Evolutionary conservation across 352 stramenopile genomes (phyloP), one percentile per base, ranked within the genome.

Genomic region (Phytophthora megakarya): DNA sequence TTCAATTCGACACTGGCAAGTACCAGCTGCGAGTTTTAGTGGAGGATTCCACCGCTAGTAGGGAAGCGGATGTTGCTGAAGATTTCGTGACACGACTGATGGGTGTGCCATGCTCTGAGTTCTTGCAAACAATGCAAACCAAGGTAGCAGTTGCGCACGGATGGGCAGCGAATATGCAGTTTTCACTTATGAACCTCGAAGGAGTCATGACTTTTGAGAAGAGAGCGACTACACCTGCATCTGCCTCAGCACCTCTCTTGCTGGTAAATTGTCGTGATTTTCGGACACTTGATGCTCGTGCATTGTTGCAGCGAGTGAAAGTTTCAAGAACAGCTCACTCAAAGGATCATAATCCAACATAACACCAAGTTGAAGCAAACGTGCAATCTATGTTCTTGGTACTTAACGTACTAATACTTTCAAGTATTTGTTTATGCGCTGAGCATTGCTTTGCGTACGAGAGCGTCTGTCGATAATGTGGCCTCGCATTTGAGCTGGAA

Each of bases 121-220:
- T 95, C 56, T 48, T 85, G 48, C 58, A 77, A 40, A 81, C 83
- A 22, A 93, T 95, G 86, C 70, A 90, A 44, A 70, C 70, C 11
- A 86, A 81, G 7, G 70, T 81, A 1, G 44, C 69, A 26, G 68
- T 90, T 15, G 86, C 81, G 0, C 81, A 90, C 39, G 40, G 60
- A 12, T 91, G 84, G 76, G 84, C 83, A 0, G 80, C 84, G 19
- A 76, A 70, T 26, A 95, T 95, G 86, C 86, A 95, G 47, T 84
- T 92, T 57, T 64, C 69, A 47, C 78, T 95, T 21, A 92, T 92
- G 82, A 90, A 75, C 15, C 75, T 95, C 54, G 81, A 95, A 57
- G 86, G 86, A 19, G 65, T 93, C 33, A 92, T 95, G 84, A 74
- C 61, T 13, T 82, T 87, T 58, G 75, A 70, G n/a, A 52, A 45